Evolutionary conservation across 2,329 filamentous ascomycete species (phyloP).

Genomic region (Podosphaera xanthii): DNA sequence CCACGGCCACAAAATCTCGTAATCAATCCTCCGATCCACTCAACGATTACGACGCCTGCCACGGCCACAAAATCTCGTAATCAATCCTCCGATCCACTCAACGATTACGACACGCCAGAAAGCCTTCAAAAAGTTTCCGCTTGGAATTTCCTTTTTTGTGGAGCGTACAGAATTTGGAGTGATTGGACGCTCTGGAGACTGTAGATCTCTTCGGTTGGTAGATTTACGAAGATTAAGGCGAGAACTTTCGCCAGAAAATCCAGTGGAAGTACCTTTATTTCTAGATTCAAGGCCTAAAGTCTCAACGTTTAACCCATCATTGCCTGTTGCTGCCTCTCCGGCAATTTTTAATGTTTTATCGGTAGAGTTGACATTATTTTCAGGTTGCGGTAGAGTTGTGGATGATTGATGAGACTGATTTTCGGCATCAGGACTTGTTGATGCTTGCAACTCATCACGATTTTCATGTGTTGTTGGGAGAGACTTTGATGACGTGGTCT

Average conservation of each 20-base stretch:
- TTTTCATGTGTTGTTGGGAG: too few relatives aligned
- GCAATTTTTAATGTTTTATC: too few relatives aligned
- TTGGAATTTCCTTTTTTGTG: conserved; percentile 8
- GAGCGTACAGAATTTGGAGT: conserved; percentile 14
- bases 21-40: conserved; percentile 17
- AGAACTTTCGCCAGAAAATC: background rate
- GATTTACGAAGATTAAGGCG: background rate
- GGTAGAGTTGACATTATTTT: too few relatives aligned
- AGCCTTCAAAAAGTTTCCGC: conserved; percentile 12
- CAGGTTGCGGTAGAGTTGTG: too few relatives aligned
- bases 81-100: conserved; percentile 17
- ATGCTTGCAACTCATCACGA: too few relatives aligned
- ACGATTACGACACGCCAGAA: conserved; percentile 17
- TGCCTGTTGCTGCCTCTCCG: too few relatives aligned
- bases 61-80: conserved; percentile 13
- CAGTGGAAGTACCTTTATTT: background rate
- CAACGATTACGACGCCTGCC: conserved; percentile 14
- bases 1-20: conserved; percentile 13
- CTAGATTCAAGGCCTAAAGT: too few relatives aligned
- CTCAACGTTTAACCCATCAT: too few relatives aligned
- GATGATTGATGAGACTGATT: too few relatives aligned
- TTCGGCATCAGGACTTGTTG: too few relatives aligned
- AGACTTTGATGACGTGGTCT: too few relatives aligned
- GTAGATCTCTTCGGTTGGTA: background rate
- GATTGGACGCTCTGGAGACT: conserved; percentile 9